Base-by-base conservation (phyloP, 768 basidiomycete species). In the Pleurotus ostreatus region DNA sequence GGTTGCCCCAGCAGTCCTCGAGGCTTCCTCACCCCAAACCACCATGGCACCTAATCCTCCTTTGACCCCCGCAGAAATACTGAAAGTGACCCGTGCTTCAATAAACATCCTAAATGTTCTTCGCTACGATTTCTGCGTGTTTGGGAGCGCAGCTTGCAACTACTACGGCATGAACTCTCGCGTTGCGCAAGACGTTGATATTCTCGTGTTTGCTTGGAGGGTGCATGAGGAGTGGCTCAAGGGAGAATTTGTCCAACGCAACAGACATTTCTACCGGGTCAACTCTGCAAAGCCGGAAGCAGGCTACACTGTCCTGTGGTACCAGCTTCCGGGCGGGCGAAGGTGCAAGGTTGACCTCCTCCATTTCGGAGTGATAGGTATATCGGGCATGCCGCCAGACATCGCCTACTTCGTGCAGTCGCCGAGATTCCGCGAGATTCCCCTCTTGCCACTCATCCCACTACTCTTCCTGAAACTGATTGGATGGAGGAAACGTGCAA, bases 401-500 rank as follows among this genome's bases (percentile, higher is more conserved):
- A 13, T 15, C n/a, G 11, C 20, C n/a, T 44, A 44, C 41, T 16
- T 9, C 15, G 20, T 22, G n/a, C n/a, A 6, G 15, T 22, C 41
- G 8, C 41, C 41, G n/a, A 7, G n/a, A 5, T 16, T 12, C 15
- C n/a, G 9, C 15, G n/a, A 44, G 7, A n/a, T 67, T 9, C 78
- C 76, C 0, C 61, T 77, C 1, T 64, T 71, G 56, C 77, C 76
- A 0, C 68, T 77, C 48, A 59, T 75, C 3, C 62, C 68, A 2
- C 61, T 78, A 11, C 63, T 78, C 3, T 62, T 77, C 13, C 59
- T 78, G 45, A 79, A 78, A 57, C 59, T 79, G 7, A 67, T 72
- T 45, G 76, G 69, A 1, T 78, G 78, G 78, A 58, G 62, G 34
- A 72, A 78, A 58, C 76, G 78, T 57, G 61, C 68, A 5, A 61